Evolutionary conservation across 2,329 filamentous ascomycete genomes (phyloP).

Genomic region (Ceratocystis albifundus): DNA sequence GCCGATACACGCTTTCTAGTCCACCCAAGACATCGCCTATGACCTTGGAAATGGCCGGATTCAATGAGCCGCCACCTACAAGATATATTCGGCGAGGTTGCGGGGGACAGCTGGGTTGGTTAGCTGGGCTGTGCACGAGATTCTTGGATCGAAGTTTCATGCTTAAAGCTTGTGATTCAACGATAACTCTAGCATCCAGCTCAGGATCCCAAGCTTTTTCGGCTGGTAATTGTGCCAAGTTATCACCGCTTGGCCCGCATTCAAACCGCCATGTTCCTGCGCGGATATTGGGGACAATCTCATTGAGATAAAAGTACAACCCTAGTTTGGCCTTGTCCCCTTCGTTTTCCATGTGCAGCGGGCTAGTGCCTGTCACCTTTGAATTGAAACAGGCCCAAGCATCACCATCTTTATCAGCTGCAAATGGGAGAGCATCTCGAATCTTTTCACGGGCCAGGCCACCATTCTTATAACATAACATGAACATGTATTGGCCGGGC

Average conservation of each 20-base stretch:
- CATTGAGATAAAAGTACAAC: slow-evolving; percentile 88
- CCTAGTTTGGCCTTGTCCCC: slow-evolving; percentile 64
- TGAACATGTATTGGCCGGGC: slow-evolving; percentile 92
- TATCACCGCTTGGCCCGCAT: slow-evolving; percentile 44
- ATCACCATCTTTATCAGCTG: slow-evolving; percentile 33
- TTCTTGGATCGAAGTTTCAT: slow-evolving; percentile 73
- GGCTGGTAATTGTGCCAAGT: slow-evolving; percentile 32
- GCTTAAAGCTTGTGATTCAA: slow-evolving; percentile 90
- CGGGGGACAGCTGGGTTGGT: slow-evolving; percentile 46
- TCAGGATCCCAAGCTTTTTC: slow-evolving; percentile 37
- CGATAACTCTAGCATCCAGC: slow-evolving; percentile 71
- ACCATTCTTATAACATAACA: slow-evolving; percentile 99
- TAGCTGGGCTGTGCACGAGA: slow-evolving; percentile 51
- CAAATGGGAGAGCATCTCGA: slow-evolving; percentile 61
- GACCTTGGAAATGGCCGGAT: slow-evolving; percentile 75
- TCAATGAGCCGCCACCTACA: slow-evolving; percentile 82
- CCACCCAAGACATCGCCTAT: slow-evolving; percentile 82
- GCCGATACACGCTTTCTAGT: slow-evolving; percentile 77
- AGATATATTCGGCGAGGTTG: slow-evolving; percentile 88
- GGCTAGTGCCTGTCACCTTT: slow-evolving; percentile 53
- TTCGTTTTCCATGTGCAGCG: slow-evolving; percentile 49
- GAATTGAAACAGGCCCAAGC: slow-evolving; percentile 75
- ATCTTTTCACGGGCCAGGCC: slow-evolving; percentile 84
- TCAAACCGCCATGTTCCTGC: slow-evolving; percentile 80
- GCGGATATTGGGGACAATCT: slow-evolving; percentile 86